phyloP scores from a whole-genome alignment of 495 filamentous ascomycete genomes.

The Neurospora pannonica region DNA sequence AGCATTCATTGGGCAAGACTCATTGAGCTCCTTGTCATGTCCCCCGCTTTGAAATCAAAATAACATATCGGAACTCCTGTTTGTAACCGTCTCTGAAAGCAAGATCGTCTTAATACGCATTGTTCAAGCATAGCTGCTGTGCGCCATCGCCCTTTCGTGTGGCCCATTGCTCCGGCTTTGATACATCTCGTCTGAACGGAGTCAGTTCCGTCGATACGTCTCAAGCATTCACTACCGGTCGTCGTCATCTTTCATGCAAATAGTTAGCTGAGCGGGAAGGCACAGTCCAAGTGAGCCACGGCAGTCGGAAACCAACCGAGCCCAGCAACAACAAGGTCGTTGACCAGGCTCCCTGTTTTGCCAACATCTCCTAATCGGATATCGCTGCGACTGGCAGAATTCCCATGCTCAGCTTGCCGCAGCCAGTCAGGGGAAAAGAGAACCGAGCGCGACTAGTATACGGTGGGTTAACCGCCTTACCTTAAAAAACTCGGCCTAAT shows the following conservation, averaged over 20 bases:
- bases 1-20: neutral
- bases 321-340: neutral
- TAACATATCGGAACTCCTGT: neutral
- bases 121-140: neutral
- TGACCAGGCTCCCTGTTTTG: neutral
- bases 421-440: neutral
- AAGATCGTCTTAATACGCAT: neutral
- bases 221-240: neutral
- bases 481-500: neutral
- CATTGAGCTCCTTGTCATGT: neutral
- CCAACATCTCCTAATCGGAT: neutral
- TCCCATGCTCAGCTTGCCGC: neutral
- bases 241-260: neutral
- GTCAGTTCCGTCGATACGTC: neutral
- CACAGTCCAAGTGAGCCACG: neutral
- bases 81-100: neutral
- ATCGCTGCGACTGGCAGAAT: neutral
- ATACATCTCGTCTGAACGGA: neutral
- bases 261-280: neutral
- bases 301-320: neutral
- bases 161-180: neutral
- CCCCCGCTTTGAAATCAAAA: neutral
- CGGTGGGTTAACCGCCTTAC: neutral
- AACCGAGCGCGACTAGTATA: neutral
- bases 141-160: neutral